Evolutionary conservation across 1,284 basidiomycete genomes (phyloP), one percentile per base, ranked within the genome.

Genomic region (Vanrija pseudolonga): DNA sequence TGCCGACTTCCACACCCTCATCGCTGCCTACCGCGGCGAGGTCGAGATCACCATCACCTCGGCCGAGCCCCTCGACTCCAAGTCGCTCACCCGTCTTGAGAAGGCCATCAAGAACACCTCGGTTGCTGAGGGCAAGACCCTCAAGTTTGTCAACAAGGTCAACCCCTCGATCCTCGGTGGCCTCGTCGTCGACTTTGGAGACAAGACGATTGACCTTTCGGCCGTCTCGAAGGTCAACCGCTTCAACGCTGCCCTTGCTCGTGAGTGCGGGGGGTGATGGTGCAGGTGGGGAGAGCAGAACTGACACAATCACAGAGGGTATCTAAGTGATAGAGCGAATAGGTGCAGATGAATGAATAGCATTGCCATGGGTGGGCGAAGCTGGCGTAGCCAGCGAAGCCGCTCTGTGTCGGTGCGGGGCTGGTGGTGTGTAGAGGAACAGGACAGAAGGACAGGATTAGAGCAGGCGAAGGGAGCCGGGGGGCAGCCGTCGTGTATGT

Each of bases 131-230:
- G 88, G 89, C 47, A 96, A 95, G 81, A 81, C 84, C 19, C 73
- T 97, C 66, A 92, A 90, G 78, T 78, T 96, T 56, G 80, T 83
- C 63, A 95, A 96, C 84, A 90, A 92, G 89, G 87, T 96, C 69
- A 93, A 95, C 81, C 85, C 90, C 45, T 80, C 84, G 17, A 80
- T 95, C 57, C 79, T 96, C 56, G 93, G 92, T 57, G 95, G 95
- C 53, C 79, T 98, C 59, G 82, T 96, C 55, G 88, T 99, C 53
- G 95, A 98, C 80, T 94, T 99, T 75, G 96, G 92, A 64, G 95
- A 98, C 82, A 94, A 94, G 82, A 93, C 90, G 53, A 89, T 74
- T 61, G 96, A 98, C 79, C 83, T 98, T 62, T 92, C 89, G 67
- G 94, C 96, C 51, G 86, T 87, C 50, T 90, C 88, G 58, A 88